Evolutionary conservation across 805 yeast species (phyloP), one percentile per base, ranked within the genome.

Genomic region (Yamadazyma akitaensis): DNA sequence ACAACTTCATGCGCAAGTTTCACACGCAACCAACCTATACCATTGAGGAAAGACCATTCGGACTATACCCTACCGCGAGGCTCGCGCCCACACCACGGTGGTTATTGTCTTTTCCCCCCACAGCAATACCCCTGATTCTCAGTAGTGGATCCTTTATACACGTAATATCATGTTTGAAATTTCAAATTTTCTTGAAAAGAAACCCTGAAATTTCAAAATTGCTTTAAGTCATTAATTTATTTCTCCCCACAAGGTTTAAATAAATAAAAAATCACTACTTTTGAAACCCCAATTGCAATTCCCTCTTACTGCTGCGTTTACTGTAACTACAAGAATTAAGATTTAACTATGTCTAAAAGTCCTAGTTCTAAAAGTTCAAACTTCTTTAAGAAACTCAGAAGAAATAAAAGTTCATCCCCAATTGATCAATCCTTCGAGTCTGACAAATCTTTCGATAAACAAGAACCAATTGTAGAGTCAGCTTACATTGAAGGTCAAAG

Each of bases 401-500:
- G 38, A 28, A 21, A 30, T 12, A 42, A 41, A 24, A 24, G 34
- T 21, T 26, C 40, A 13, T 9, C 35, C 35, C 21, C 19, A 7
- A 8, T 48, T 12, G 43, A 38, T 18, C 17, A 28, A 12, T 16
- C 39, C 25, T 13, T 6, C 19, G 17, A 13, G 7, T 37, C 49
- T 11, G 13, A 24, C 33, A 16, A 14, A 18, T 35, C 39, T 13
- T 11, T 17, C 5, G 26, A 17, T 14, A 10, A 9, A 6, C 30
- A 24, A 17, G 19, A 21, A 18, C 37, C 19, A n/a, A 10, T 55
- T 9, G 28, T 52, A 7, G 57, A 52, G n/a, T 46, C 50, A 2
- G 61, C 62, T 11, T 58, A 57, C 38, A 41, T 45, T 24, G 61
- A 53, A 44, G 64, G 63, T 12, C 56, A 57, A 31, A 49, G 51